Evolutionary conservation across 2,329 filamentous ascomycete species (phyloP), one percentile per base, ranked within the genome.

Genomic region (Pestalotiopsis sp.): DNA sequence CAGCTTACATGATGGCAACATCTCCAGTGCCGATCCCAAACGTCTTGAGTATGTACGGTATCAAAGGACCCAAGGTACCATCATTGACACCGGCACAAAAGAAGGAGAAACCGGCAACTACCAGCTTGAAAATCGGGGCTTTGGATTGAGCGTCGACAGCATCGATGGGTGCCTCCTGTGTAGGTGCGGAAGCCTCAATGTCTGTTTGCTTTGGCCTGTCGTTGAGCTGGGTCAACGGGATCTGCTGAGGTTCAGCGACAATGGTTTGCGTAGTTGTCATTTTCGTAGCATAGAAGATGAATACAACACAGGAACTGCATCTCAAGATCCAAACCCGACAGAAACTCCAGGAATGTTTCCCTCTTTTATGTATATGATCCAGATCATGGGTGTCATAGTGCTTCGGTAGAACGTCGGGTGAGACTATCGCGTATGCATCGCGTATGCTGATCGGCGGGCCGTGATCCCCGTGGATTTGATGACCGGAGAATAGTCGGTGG

Each of bases 51-150:
- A 92, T 83, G 73, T 91, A 90, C 0, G 90, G 90, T 1, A 91
- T 85, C 14, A 92, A 71, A 1, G 90, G 84, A 2, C 90, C 90
- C 0, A 91, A 80, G 69, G 86, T 90, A 39, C 90, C 90, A 75
- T 92, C 90, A 68, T 91, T 92, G 62, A 88, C 82, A 0, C 90
- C 90, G 0, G 90, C 88, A 38, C 89, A 87, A 73, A 92, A 90
- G 79, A 91, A 92, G 0, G 88, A 89, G 70, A 90, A 86, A 0
- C 85, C 86, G 2, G 86, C 84, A 58, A 86, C 86, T 49, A 85
- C 66, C 2, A 91, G 77, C 74, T 88, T 90, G 45, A 87, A 69
- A 23, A 80, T 65, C 0, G 76, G 77, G 1, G 73, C 74, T 4
- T 64, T 68, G 14, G 72, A 39, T 63, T 77, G 73, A 27, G 71